These are phyloP conservation scores for Immersiella caudata DNA, from an alignment of 495 filamentous ascomycete species.

Conservation along the genomic window DNA sequence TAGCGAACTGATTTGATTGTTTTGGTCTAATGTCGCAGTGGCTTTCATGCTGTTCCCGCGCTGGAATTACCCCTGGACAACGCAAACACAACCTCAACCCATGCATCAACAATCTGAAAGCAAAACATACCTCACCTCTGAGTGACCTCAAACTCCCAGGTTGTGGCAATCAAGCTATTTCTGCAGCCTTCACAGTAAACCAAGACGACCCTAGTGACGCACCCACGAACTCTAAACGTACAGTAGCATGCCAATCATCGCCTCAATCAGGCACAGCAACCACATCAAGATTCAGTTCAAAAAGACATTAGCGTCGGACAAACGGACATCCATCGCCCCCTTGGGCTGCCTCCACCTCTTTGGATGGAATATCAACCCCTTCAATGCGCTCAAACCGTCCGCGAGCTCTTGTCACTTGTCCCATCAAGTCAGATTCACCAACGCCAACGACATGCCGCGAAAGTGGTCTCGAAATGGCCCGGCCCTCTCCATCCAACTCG, in stretches of 20 bases:
- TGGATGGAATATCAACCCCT: not conserved
- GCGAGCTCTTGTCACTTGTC: not conserved
- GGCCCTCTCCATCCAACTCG: conserved; percentile 11
- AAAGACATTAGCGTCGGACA: not conserved
- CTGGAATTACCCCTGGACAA: no score
- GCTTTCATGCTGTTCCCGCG: no score
- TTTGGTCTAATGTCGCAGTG: not conserved
- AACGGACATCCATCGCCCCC: not conserved
- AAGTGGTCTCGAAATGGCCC: conserved; percentile 6
- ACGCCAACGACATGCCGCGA: not conserved
- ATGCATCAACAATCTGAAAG: no score
- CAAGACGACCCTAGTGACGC: not conserved
- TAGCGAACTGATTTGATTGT: not conserved
- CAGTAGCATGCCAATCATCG: not conserved
- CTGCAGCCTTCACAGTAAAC: not conserved
- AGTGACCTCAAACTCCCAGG: no score
- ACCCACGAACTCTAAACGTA: not conserved
- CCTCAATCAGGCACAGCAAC: not conserved
- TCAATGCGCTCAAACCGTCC: not conserved
- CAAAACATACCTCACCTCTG: no score
- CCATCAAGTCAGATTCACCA: not conserved
- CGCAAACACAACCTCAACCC: no score
- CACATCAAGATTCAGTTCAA: not conserved
- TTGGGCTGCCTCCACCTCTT: not conserved
- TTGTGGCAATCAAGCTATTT: not conserved